Base-by-base conservation (phyloP, 75 land plant genomes). In the Picea glauca region DNA sequence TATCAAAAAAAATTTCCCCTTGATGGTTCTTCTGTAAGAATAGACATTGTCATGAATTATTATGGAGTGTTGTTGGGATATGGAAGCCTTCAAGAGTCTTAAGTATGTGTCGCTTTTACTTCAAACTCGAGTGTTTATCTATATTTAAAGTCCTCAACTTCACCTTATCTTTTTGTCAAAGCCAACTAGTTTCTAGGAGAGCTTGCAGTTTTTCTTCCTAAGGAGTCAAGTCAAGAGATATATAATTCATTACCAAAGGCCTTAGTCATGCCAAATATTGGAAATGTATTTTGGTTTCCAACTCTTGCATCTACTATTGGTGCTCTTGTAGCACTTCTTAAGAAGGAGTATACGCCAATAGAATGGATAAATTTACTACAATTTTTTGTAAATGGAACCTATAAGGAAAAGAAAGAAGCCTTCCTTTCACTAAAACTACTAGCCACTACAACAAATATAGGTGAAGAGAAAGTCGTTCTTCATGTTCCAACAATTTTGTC, bases 101-200 rank as follows among this genome's bases (percentile, higher is more conserved):
- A 88, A 85, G 43, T 85, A 84, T 73, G 80, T 82, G 58, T 30
- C 81, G 23, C 77, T 75, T 58, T 68, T 94, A 58, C 77, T 94
- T 70, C 88, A 61, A 64, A 84, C 43, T 38, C 83, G 91, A 21
- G 90, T 94, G 64, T 92, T 43, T 93, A 93, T 58, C 65, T 94
- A 58, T 94, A 92, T 76, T 46, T 73, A 57, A 76, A 81, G 77
- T 61, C 88, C 46, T 76, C 68, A 54, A 81, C 77, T 38, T 74
- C 83, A 30, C 98, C 98, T 60, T 92, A 91, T 74, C 80, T 94
- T 78, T 78, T 94, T 79, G 98, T 91, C 1, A 79, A 89, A 74
- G 91, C 98, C 32, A 94, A 92, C 70, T 94, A 95, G 95, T 76
- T 94, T 13, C 91, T 94, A 78, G 98, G 95, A 81, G 91, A 94